phyloP scores from a whole-genome alignment of 768 basidiomycete genomes.

The Cubamyces lactineus region DNA sequence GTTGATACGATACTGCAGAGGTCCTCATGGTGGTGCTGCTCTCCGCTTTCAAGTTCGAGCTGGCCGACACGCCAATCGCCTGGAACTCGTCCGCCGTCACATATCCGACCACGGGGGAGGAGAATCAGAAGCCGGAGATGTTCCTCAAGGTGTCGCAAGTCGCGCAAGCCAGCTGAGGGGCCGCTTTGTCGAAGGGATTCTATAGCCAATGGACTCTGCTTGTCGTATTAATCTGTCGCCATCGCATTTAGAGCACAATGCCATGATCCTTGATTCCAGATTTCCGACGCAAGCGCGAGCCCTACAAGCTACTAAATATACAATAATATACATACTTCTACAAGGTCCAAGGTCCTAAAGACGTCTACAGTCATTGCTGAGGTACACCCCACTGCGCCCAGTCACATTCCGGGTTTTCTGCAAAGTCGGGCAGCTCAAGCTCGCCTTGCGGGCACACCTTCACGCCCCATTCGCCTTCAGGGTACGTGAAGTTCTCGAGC shows the following conservation, averaged over 20 bases:
- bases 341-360: not conserved
- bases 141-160: constrained; percentile 11
- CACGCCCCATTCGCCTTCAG: too few relatives aligned
- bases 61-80: constrained; percentile 7
- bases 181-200: not conserved
- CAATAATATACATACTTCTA: not conserved
- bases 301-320: not conserved
- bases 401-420: not conserved
- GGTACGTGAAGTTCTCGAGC: too few relatives aligned
- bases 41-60: constrained; percentile 21
- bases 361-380: not conserved
- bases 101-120: constrained; percentile 17
- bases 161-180: not conserved
- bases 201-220: not conserved
- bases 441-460: too few relatives aligned
- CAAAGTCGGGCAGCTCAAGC: too few relatives aligned
- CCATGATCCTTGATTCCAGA: not conserved
- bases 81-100: constrained; percentile 16
- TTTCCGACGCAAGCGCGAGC: too few relatives aligned
- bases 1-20: constrained; percentile 5
- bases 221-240: not conserved
- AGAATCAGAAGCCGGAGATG: constrained; percentile 13
- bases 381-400: not conserved
- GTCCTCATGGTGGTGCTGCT: constrained; percentile 17
- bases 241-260: not conserved